Evolutionary conservation across 140 eudicot genomes (phyloP).

Genomic region (Cichorium intybus): DNA sequence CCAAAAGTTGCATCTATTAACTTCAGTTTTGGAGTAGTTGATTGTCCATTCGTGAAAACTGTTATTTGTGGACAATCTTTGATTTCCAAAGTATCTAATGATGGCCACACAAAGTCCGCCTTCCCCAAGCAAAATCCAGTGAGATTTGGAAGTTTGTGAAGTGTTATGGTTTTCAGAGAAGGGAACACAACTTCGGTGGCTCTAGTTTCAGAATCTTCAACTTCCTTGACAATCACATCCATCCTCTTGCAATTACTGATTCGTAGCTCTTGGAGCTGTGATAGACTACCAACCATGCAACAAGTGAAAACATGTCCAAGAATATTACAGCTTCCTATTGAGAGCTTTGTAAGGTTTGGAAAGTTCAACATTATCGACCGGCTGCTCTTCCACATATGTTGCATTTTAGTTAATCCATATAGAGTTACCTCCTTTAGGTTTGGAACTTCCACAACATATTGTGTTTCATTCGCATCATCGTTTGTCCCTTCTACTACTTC

Average conservation of each 20-base stretch:
- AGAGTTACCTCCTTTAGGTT: no score
- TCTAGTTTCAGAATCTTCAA: neutral
- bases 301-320: constrained; percentile 8
- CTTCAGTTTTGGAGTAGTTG: neutral
- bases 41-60: neutral
- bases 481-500: no score
- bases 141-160: neutral
- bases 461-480: no score
- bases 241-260: neutral
- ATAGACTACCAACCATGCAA: constrained; percentile 5
- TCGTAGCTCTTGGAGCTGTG: constrained; percentile 2
- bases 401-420: no score
- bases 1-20: neutral
- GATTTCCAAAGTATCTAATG: neutral
- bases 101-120: constrained; percentile 9
- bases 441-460: no score
- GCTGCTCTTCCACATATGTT: neutral
- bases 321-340: neutral
- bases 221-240: neutral
- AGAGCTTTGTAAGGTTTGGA: constrained; percentile 11
- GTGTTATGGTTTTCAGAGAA: constrained; percentile 1
- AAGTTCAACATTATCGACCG: neutral
- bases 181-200: neutral
- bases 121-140: neutral
- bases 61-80: constrained; percentile 6